Percentiles rank a stretch among this genome's conserved stretches.
Conservation (phyloP, 352 stramenopile genomes). For the Peronospora destructor region DNA sequence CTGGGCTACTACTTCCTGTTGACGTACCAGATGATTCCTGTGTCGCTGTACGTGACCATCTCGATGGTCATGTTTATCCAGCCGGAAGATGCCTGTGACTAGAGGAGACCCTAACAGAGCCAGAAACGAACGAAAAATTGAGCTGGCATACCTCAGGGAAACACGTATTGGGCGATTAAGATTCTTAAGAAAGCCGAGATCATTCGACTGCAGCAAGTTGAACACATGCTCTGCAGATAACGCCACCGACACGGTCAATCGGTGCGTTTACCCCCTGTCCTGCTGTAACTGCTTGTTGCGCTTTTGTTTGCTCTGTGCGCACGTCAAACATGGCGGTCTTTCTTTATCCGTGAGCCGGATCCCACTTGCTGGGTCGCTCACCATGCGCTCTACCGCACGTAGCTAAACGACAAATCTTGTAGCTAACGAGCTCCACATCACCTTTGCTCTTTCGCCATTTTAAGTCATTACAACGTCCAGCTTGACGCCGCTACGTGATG, state of each 20-base stretch:
- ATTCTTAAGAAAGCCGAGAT: conserved; percentile 97
- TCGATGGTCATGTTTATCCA: conserved; percentile 94
- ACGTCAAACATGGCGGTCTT: too few relatives aligned
- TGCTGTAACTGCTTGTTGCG: too few relatives aligned
- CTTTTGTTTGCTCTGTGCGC: too few relatives aligned
- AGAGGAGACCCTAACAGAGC: too few relatives aligned
- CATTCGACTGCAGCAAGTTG: conserved; percentile 93
- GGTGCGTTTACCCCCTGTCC: too few relatives aligned
- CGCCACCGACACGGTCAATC: too few relatives aligned
- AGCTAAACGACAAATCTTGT: conserved; percentile 90
- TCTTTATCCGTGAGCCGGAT: too few relatives aligned
- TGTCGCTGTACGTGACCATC: conserved; percentile 97
- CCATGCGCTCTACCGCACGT: conserved; percentile 92
- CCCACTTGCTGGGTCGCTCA: too few relatives aligned
- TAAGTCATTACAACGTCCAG: conserved; percentile 89
- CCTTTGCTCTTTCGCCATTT: conserved; percentile 88
- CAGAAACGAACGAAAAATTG: too few relatives aligned
- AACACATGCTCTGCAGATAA: conserved; percentile 97
- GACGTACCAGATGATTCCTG: conserved; percentile 95
- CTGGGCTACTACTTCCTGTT: conserved; percentile 90
- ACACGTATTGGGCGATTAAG: conserved; percentile 94
- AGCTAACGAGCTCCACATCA: conserved; percentile 91
- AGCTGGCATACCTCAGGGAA: too few relatives aligned
- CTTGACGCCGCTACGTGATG: conserved; percentile 86
- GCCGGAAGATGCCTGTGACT: too few relatives aligned